Evolutionary conservation across 805 yeast genomes (phyloP).

Genomic region (Kodamaea kaohsiungensis): DNA sequence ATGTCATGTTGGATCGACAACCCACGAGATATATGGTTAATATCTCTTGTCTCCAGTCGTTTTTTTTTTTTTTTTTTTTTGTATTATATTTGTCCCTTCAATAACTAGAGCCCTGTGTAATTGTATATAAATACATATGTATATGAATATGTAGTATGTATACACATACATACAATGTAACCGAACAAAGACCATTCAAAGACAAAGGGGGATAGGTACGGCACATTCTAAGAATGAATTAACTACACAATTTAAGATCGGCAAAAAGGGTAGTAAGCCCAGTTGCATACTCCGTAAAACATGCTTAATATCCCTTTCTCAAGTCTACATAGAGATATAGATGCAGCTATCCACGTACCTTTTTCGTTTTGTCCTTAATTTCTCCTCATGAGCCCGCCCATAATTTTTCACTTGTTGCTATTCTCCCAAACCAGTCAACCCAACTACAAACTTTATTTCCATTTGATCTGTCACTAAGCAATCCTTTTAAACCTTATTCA

Average conservation of each 20-base stretch:
- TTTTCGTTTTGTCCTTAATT: not conserved
- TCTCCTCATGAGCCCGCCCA: not conserved
- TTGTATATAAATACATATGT: no score
- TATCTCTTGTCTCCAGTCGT: not conserved
- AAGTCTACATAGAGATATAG: not conserved
- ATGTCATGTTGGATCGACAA: not conserved
- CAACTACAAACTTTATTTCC: not conserved
- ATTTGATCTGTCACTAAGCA: not conserved
- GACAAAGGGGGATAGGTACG: not conserved
- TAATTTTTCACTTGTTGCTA: conserved; percentile 1
- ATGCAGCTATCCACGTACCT: not conserved
- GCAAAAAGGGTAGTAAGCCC: not conserved
- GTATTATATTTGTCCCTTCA: no score
- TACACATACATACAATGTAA: no score
- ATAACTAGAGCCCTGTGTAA: not conserved
- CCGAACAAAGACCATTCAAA: not conserved
- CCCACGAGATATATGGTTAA: not conserved
- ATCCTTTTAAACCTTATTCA: not conserved
- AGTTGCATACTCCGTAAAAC: not conserved
- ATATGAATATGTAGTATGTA: no score
- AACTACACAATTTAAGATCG: not conserved
- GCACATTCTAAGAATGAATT: not conserved
- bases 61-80: no score
- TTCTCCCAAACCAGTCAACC: not conserved
- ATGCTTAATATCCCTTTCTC: not conserved